A percentile compares a stretch with the other conserved stretches of the same genome.
phyloP scores from a whole-genome alignment of 345 rosid genomes.

The Murraya paniculata region DNA sequence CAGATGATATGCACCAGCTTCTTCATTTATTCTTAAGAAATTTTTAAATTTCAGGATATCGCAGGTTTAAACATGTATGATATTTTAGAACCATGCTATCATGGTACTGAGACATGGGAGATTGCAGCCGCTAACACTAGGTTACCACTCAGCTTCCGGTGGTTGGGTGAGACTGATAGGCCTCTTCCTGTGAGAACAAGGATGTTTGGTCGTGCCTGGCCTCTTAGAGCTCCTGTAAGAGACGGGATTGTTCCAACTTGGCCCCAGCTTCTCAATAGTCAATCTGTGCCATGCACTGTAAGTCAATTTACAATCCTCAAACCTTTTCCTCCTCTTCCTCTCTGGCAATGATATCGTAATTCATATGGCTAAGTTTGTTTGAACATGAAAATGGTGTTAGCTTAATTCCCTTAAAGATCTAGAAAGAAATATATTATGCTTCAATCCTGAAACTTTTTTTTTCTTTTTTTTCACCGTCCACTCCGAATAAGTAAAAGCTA shows the following conservation, averaged over 20 bases:
- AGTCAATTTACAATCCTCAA: slow-evolving; percentile 23
- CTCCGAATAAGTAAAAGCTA: background rate
- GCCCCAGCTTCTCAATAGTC: slow-evolving; percentile 60
- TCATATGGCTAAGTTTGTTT: slow-evolving; percentile 3
- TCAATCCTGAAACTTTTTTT: background rate
- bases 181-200: slow-evolving; percentile 69
- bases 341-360: background rate
- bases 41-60: slow-evolving; percentile 40
- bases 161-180: slow-evolving; percentile 58
- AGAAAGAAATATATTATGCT: background rate
- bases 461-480: no score
- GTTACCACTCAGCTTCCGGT: slow-evolving; percentile 66
- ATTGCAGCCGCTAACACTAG: slow-evolving; percentile 22
- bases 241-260: slow-evolving; percentile 82
- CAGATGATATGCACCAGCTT: background rate
- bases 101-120: slow-evolving; percentile 24
- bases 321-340: background rate
- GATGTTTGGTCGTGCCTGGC: slow-evolving; percentile 97
- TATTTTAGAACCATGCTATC: slow-evolving; percentile 86
- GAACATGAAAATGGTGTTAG: background rate
- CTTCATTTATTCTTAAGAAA: slow-evolving; percentile 6
- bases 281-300: slow-evolving; percentile 58
- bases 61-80: slow-evolving; percentile 62
- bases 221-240: slow-evolving; percentile 73
- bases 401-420: background rate